A percentile compares a stretch with the other conserved stretches of the same genome.
phyloP scores from a whole-genome alignment of 192 early-diverging fungal genomes.

The Piromyces finnis region DNA sequence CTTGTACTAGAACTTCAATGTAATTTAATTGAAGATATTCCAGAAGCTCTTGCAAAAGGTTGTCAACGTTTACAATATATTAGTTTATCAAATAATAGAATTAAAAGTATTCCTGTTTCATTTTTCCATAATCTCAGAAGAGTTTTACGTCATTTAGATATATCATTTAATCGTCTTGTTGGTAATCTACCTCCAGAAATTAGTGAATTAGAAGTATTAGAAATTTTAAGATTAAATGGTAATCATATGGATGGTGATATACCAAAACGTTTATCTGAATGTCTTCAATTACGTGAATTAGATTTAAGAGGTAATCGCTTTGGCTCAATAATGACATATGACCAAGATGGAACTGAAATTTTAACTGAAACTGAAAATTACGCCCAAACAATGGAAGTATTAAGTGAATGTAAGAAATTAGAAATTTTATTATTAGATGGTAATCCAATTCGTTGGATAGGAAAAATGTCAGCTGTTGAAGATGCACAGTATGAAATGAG shows the following conservation, averaged over 20 bases:
- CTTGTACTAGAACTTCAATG: constrained; percentile 43
- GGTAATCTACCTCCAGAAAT: constrained; percentile 49
- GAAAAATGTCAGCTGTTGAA: constrained; percentile 3
- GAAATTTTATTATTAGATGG: constrained; percentile 12
- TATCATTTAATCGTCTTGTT: constrained; percentile 67
- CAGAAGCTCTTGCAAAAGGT: constrained; percentile 38
- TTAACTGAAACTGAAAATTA: constrained; percentile 32
- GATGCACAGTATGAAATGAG: background rate
- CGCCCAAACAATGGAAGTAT: constrained; percentile 25
- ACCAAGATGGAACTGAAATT: constrained; percentile 26
- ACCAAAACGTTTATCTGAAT: constrained; percentile 32
- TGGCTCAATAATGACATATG: constrained; percentile 36
- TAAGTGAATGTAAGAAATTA: constrained; percentile 8
- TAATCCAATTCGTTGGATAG: constrained; percentile 14
- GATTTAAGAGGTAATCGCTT: constrained; percentile 70
- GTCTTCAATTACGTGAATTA: constrained; percentile 44
- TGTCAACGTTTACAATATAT: constrained; percentile 34
- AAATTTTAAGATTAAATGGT: constrained; percentile 45
- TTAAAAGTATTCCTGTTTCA: constrained; percentile 43
- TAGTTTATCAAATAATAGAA: constrained; percentile 65
- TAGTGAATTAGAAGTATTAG: constrained; percentile 36
- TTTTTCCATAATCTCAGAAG: constrained; percentile 22
- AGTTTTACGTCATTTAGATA: constrained; percentile 48
- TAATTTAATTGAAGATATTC: constrained; percentile 55
- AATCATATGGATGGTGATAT: constrained; percentile 55